Evolutionary conservation across 352 stramenopile species (phyloP), one percentile per base, ranked within the genome.

Genomic region (Plasmopara viticola): DNA sequence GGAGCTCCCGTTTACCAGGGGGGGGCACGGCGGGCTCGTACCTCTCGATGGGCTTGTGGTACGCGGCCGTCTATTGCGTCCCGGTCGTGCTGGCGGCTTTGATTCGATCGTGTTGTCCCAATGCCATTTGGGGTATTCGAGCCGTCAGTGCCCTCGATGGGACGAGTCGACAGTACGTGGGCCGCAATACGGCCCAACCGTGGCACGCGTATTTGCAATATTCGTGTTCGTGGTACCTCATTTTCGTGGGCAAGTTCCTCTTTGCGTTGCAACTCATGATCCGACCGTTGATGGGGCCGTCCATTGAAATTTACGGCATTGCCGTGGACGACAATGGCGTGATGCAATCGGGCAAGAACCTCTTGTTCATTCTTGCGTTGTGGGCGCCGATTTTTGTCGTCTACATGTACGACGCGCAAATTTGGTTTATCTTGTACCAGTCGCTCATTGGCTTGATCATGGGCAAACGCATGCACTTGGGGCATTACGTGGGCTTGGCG

Each of bases 391-490:
- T 88, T 34, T 73, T 94, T 41, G 63, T 91, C 28, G 83, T 94
- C 33, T 94, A 90, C 58, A 81, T 94, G 56, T 94, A 94, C 72
- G 83, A 94, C 55, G 56, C 76, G 12, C 83, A 94, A 68, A 94
- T 94, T 64, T 94, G 81, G 77, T 86, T 94, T 48, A 88, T 86
- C 34, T 37, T 94, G 30, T 89, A 78, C 53, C 84, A 94, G 52
- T 80, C 79, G 6, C 62, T 94, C 31, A 53, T 92, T 10, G 84
- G 84, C 12, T 35, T 87, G n/a, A 60, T 83, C 15, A 87, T 90
- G 59, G 84, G 84, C 25, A 70, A 90, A 20, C 64, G 67, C 2
- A 84, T 84, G 64, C 83, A 86, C 28, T 81, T 94, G 48, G 83
- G 83, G 0, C 77, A 90, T 56, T 88, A 86, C 48, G 65, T 81